Base-by-base conservation (phyloP, 164 flowering plant species). In the Umbellularia californica region DNA sequence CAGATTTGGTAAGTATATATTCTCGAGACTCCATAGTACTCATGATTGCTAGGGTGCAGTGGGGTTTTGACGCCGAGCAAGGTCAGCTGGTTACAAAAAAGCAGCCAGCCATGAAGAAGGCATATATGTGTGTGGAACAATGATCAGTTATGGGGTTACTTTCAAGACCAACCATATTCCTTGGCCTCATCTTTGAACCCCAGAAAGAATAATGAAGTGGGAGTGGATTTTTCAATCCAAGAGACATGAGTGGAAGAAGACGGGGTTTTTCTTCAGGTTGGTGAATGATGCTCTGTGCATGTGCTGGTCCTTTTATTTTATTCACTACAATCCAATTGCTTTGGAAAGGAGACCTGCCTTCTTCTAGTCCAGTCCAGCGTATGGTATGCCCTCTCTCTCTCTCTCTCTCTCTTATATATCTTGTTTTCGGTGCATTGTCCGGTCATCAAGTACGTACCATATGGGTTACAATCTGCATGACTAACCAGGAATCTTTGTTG, bases 111-210 rank as follows among this genome's bases (percentile, higher is more conserved):
- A 58, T 17, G 63, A 58, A 58, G 63, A 58, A n/a, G 63, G 63
- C n/a, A 17, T n/a, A 58, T 58, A 58, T 30, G 5, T 30, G 33
- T 17, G 63, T 17, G 22, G 22, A 19, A 58, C 22, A 17, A 19
- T 58, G n/a, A 58, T 58, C 63, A 58, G 63, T 17, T 58, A 58
- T 58, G 63, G 63, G 63, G 63, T 58, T 58, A 58, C 63, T 58
- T 58, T 58, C 63, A 14, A 58, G 63, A n/a, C 63, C 22, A n/a
- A 17, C 22, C 63, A 58, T 58, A 58, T 58, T 58, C 63, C 22
- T 58, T 58, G n/a, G 17, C 63, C 22, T 58, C n/a, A 58, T 58
- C 22, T n/a, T 4, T 17, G 6, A n/a, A 58, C 19, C 22, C n/a
- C 5, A 58, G 9, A 58, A 58, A 3, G 19, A 5, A 4, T 17